phyloP scores from a whole-genome alignment of 495 filamentous ascomycete genomes.

The Aspergillus taichungensis region DNA sequence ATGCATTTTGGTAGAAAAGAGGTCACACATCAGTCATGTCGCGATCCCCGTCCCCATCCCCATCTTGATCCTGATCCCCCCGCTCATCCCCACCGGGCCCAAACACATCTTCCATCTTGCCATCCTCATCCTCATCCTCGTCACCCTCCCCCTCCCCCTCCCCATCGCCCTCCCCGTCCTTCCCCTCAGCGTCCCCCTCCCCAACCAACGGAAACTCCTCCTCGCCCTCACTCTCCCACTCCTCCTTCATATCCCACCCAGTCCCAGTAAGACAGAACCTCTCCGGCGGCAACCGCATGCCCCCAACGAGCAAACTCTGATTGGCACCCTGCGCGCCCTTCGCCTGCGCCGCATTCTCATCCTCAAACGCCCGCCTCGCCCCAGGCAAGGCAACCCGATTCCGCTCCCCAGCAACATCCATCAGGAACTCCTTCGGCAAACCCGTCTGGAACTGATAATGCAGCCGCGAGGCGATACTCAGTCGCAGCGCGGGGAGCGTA shows the following conservation, averaged over 20 bases:
- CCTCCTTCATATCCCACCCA: conserved; percentile 74
- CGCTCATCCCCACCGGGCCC: conserved; percentile 40
- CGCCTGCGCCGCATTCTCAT: conserved; percentile 10
- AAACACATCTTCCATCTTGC: conserved; percentile 55
- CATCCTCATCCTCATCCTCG: conserved; percentile 39
- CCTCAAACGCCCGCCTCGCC: conserved; percentile 59
- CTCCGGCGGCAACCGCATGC: conserved; percentile 80
- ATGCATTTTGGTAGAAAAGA: background rate
- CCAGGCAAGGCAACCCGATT: conserved; percentile 75
- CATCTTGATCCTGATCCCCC: background rate
- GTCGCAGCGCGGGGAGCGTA: conserved; percentile 47
- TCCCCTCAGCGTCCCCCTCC: conserved; percentile 18
- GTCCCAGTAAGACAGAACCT: conserved; percentile 81
- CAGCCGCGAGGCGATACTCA: conserved; percentile 54
- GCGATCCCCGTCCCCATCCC: conserved; percentile 31
- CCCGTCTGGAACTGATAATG: conserved; percentile 57
- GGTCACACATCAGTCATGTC: conserved; percentile 42
- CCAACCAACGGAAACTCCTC: conserved; percentile 41
- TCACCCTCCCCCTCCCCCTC: conserved; percentile 28
- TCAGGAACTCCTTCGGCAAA: conserved; percentile 76
- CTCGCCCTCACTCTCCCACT: conserved; percentile 60
- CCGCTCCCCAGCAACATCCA: conserved; percentile 72
- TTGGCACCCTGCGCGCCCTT: conserved; percentile 11
- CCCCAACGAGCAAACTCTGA: conserved; percentile 43
- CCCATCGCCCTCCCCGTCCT: conserved; percentile 8